Percentiles rank a stretch among this genome's conserved stretches.
Evolutionary conservation across 2,329 filamentous ascomycete species (phyloP).

Genomic region (Fusarium armeniacum): DNA sequence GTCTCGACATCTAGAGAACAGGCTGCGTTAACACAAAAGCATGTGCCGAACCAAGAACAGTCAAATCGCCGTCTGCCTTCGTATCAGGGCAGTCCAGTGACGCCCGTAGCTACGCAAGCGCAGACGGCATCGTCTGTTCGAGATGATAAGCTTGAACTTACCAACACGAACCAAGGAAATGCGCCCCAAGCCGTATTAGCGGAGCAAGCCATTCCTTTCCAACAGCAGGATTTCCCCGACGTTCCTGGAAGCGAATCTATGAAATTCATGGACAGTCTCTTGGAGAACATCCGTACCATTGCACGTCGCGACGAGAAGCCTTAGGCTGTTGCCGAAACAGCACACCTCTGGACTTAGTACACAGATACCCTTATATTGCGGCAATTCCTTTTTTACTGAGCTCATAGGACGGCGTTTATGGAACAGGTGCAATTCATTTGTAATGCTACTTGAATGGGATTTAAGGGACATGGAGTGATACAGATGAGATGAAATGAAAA

Average conservation of each 20-base stretch:
- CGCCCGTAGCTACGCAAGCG: neutral
- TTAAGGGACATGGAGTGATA: conserved; percentile 15
- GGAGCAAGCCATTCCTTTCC: conserved; percentile 1
- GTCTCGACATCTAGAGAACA: conserved; percentile 1
- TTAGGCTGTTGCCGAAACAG: conserved; percentile 12
- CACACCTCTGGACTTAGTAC: conserved; percentile 6
- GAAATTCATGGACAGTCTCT: conserved; percentile 66
- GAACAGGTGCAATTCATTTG: conserved; percentile 11
- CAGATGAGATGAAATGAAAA: conserved; percentile 12
- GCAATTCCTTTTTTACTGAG: conserved; percentile 6
- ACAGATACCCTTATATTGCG: conserved; percentile 24
- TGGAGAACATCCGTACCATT: conserved; percentile 64
- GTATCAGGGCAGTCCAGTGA: neutral
- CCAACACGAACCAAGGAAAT: neutral
- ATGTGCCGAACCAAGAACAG: conserved; percentile 6
- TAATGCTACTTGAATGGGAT: conserved; percentile 11
- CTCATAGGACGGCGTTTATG: conserved; percentile 36
- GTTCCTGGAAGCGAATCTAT: conserved; percentile 61
- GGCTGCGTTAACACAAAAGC: neutral
- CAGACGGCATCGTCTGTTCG: conserved; percentile 5
- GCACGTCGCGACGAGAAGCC: conserved; percentile 43
- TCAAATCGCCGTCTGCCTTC: neutral
- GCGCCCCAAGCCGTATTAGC: neutral
- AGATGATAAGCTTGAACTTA: conserved; percentile 1
- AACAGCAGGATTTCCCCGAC: conserved; percentile 57